Conservation (phyloP, 1,139 yeast genomes). For the Sugiyamaella neomexicana region DNA sequence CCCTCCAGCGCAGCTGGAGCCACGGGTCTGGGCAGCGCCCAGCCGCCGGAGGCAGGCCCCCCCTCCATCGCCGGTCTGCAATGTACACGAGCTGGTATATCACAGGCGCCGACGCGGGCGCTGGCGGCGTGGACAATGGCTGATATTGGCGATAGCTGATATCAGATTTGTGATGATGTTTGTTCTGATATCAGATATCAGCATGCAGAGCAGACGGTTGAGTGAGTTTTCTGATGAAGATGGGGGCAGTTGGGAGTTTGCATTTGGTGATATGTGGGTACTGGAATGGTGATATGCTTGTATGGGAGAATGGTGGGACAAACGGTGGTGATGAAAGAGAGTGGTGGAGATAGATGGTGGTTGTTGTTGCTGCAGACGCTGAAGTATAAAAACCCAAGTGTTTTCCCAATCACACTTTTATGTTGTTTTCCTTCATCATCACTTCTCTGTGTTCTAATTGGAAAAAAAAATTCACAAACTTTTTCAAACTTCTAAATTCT, state of each 20-base stretch:
- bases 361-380: background rate
- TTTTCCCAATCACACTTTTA: conserved; percentile 11
- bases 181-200: no score
- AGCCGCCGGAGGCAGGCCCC: background rate
- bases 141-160: no score
- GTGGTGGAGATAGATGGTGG: background rate
- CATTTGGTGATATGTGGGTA: background rate
- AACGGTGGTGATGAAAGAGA: background rate
- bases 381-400: conserved; percentile 2
- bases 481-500: conserved; percentile 12
- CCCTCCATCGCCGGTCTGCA: conserved; percentile 10
- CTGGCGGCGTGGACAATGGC: no score
- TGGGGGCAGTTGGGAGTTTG: background rate
- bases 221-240: no score
- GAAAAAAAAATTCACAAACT: conserved; percentile 31
- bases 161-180: no score
- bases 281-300: background rate
- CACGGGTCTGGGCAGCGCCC: background rate
- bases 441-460: conserved; percentile 26
- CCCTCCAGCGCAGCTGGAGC: background rate
- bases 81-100: conserved; percentile 24
- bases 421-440: conserved; percentile 27
- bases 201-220: background rate
- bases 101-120: conserved; percentile 3
- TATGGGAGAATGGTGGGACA: background rate